Conservation (phyloP, 345 rosid genomes). For the Angophora floribunda region DNA sequence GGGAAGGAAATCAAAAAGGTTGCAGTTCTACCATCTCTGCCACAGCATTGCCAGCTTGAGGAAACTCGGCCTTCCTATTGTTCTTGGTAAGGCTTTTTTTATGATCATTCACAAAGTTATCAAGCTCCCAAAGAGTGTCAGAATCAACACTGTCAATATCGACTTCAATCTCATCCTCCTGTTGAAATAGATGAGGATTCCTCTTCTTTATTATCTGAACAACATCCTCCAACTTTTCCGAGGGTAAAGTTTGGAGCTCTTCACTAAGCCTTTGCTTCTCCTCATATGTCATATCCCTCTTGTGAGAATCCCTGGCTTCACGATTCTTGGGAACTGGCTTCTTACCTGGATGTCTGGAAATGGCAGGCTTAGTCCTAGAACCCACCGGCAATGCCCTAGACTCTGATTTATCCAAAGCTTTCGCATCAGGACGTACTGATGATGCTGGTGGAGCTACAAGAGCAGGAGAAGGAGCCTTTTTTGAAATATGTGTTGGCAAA, state of each 20-base stretch:
- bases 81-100: slow-evolving; percentile 30
- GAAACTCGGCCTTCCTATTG: slow-evolving; percentile 26
- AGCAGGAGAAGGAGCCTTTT: slow-evolving; percentile 12
- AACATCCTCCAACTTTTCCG: slow-evolving; percentile 57
- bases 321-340: slow-evolving; percentile 29
- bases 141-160: slow-evolving; percentile 80
- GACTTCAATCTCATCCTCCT: slow-evolving; percentile 88
- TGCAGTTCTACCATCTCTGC: slow-evolving; percentile 31
- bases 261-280: slow-evolving; percentile 78
- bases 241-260: slow-evolving; percentile 66
- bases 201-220: slow-evolving; percentile 84
- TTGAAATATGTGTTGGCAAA: slow-evolving; percentile 11
- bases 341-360: slow-evolving; percentile 9
- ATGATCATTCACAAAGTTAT: slow-evolving; percentile 40
- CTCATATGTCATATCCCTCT: slow-evolving; percentile 63
- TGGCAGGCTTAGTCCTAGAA: slow-evolving; percentile 7
- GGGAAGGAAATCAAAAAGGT: not conserved
- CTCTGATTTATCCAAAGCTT: slow-evolving; percentile 32
- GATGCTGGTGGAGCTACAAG: slow-evolving; percentile 2
- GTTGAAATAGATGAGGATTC: slow-evolving; percentile 53
- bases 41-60: slow-evolving; percentile 20
- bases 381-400: slow-evolving; percentile 25
- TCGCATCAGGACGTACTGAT: slow-evolving; percentile 4
- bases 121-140: slow-evolving; percentile 88
- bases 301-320: slow-evolving; percentile 21